Percentiles rank a stretch among this genome's conserved stretches.
Conservation (phyloP, 352 stramenopile species). For the Discostella stelligera region DNA sequence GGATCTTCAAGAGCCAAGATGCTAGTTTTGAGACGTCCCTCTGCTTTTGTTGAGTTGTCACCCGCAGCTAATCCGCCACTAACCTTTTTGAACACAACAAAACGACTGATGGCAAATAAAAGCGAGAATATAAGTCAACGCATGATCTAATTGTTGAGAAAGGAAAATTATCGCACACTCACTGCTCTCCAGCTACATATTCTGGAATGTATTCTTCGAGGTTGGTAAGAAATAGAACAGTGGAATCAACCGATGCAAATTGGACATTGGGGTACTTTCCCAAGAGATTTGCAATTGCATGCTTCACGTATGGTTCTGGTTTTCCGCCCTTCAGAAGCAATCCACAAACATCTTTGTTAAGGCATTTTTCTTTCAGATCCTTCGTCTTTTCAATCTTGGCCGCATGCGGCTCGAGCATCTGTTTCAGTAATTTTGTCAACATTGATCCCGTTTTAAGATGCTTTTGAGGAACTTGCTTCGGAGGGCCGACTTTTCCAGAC, state of each 20-base stretch:
- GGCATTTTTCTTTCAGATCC: slow-evolving; percentile 76
- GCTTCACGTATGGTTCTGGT: slow-evolving; percentile 65
- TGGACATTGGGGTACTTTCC: slow-evolving; percentile 68
- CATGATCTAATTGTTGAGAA: neutral
- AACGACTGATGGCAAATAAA: slow-evolving; percentile 29
- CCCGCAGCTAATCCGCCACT: slow-evolving; percentile 46
- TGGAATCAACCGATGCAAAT: slow-evolving; percentile 73
- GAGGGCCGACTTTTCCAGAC: slow-evolving; percentile 58
- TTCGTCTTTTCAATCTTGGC: slow-evolving; percentile 81
- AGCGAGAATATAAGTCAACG: neutral
- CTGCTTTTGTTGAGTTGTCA: slow-evolving; percentile 43
- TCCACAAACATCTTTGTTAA: slow-evolving; percentile 74
- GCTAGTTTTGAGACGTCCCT: slow-evolving; percentile 68
- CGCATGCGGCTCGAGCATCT: slow-evolving; percentile 66
- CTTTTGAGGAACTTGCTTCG: slow-evolving; percentile 71
- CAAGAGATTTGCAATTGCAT: slow-evolving; percentile 73
- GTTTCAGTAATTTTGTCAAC: slow-evolving; percentile 70
- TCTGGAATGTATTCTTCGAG: slow-evolving; percentile 74
- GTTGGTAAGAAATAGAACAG: slow-evolving; percentile 67
- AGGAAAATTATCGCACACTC: neutral
- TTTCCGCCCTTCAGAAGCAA: slow-evolving; percentile 75
- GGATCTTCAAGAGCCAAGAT: slow-evolving; percentile 47
- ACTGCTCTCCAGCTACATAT: slow-evolving; percentile 54
- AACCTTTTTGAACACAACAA: slow-evolving; percentile 79
- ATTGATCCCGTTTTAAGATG: slow-evolving; percentile 77